Conservation (phyloP, 2,329 filamentous ascomycete genomes). For the Clarireedia monteithiana region DNA sequence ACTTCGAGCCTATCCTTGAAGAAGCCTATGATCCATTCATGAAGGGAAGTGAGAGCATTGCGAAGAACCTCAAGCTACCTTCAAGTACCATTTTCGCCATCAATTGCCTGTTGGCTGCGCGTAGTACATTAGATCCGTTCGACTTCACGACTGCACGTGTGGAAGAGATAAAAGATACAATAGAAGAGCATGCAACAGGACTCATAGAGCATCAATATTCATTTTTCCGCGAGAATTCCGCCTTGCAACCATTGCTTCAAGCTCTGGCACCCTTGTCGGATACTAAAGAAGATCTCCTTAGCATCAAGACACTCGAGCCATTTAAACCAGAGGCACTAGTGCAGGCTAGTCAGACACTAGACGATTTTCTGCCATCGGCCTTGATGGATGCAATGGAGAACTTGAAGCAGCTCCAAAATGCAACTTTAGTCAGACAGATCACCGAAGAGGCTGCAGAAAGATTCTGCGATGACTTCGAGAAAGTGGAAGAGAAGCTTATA, state of each 20-base stretch:
- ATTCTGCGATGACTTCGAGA: constrained; percentile 81
- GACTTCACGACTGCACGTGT: constrained; percentile 54
- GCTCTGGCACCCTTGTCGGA: constrained; percentile 36
- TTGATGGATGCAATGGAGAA: constrained; percentile 87
- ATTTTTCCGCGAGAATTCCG: constrained; percentile 70
- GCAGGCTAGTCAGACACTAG: constrained; percentile 65
- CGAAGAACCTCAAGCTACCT: constrained; percentile 50
- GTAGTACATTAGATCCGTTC: constrained; percentile 47
- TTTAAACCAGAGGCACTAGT: constrained; percentile 56
- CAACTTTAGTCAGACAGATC: constrained; percentile 62
- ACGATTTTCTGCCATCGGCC: constrained; percentile 87
- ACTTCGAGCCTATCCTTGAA: constrained; percentile 66
- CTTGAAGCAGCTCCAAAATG: constrained; percentile 64
- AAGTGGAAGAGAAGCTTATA: constrained; percentile 53
- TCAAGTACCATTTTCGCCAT: constrained; percentile 61
- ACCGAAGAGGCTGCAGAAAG: constrained; percentile 75
- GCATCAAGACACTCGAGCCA: constrained; percentile 49
- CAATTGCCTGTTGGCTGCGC: constrained; percentile 60
- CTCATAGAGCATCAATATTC: constrained; percentile 61
- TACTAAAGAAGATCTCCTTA: constrained; percentile 45
- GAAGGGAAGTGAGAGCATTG: constrained; percentile 62
- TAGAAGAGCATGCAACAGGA: constrained; percentile 46
- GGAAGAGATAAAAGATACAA: constrained; percentile 46
- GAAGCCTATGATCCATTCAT: constrained; percentile 86
- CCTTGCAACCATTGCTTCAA: constrained; percentile 56